A percentile compares a stretch with the other conserved stretches of the same genome.
Conservation (phyloP, 2,329 filamentous ascomycete species). For the Cercospora beticola region DNA sequence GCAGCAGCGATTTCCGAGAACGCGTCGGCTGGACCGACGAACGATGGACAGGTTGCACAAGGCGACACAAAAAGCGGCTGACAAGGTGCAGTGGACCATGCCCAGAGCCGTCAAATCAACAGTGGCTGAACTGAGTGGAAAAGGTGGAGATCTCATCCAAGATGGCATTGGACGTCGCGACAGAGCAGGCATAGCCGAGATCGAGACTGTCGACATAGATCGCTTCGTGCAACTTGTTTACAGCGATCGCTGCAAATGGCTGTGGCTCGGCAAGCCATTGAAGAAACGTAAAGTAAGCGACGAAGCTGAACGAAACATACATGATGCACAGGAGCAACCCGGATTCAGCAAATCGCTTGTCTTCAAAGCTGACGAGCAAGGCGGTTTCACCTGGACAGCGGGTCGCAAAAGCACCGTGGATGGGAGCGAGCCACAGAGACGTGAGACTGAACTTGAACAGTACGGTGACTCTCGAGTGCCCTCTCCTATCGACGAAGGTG, state of each 20-base stretch:
- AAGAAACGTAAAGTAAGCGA: constrained; percentile 49
- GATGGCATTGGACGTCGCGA: constrained; percentile 84
- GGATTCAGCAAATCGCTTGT: constrained; percentile 41
- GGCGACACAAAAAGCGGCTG: constrained; percentile 84
- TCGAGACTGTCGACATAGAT: constrained; percentile 89
- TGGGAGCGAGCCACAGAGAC: constrained; percentile 38
- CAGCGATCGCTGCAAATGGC: constrained; percentile 84
- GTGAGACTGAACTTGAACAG: constrained; percentile 25
- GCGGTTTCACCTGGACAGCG: constrained; percentile 47
- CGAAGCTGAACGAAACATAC: constrained; percentile 7
- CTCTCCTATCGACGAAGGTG: constrained; percentile 34
- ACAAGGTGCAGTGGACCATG: constrained; percentile 87
- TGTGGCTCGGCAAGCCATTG: constrained; percentile 88
- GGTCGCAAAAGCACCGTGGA: constrained; percentile 52
- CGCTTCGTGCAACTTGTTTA: constrained; percentile 74
- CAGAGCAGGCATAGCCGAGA: constrained; percentile 84
- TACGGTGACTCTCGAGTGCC: constrained; percentile 25
- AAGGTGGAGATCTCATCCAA: constrained; percentile 90
- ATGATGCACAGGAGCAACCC: constrained; percentile 20
- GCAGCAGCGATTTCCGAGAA: constrained; percentile 74
- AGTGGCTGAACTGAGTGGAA: constrained; percentile 87
- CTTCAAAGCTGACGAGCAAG: constrained; percentile 59
- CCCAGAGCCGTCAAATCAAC: constrained; percentile 93
- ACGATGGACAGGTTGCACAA: constrained; percentile 79
- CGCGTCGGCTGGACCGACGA: constrained; percentile 75